phyloP scores from a whole-genome alignment of 208 protist genomes.

The Trypanosoma boissoni region DNA sequence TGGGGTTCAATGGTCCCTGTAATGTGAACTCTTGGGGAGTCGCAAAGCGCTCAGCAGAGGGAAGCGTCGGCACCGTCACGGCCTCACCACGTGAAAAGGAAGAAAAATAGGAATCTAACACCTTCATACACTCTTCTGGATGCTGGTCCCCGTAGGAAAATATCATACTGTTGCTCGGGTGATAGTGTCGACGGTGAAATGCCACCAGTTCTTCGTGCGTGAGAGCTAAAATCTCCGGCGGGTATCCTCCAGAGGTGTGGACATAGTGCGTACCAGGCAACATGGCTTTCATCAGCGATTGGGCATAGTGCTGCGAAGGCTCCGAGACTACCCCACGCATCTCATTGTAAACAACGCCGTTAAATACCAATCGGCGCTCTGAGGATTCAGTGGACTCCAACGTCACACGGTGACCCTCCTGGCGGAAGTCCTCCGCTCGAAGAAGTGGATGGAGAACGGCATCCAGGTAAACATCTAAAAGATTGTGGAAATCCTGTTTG shows the following conservation, averaged over 20 bases:
- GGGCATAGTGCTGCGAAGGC: slow-evolving; percentile 73
- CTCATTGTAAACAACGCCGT: slow-evolving; percentile 94
- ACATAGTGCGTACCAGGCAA: slow-evolving; percentile 89
- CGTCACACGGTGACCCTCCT: slow-evolving; percentile 92
- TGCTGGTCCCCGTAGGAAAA: slow-evolving; percentile 86
- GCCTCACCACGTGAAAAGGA: slow-evolving; percentile 36
- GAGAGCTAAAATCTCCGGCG: slow-evolving; percentile 80
- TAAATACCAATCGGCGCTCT: slow-evolving; percentile 55
- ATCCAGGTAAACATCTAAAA: slow-evolving; percentile 93
- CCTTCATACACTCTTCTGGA: slow-evolving; percentile 64
- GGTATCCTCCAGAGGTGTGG: slow-evolving; percentile 89
- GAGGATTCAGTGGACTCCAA: slow-evolving; percentile 34
- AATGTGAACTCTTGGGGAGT: slow-evolving; percentile 43
- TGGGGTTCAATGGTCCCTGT: slow-evolving; percentile 76
- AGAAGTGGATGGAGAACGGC: slow-evolving; percentile 90
- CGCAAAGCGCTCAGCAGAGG: slow-evolving; percentile 43
- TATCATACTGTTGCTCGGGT: slow-evolving; percentile 91
- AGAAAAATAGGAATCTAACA: slow-evolving; percentile 70
- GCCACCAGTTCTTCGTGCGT: slow-evolving; percentile 85
- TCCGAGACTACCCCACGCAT: slow-evolving; percentile 93
- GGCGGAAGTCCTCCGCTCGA: slow-evolving; percentile 86
- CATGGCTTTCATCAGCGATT: slow-evolving; percentile 63
- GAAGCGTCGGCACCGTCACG: slow-evolving; percentile 55
- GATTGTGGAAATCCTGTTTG: slow-evolving; percentile 88
- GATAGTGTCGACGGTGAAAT: slow-evolving; percentile 89